These are phyloP conservation scores for Fraxinus cuspidata DNA, from an alignment of 257 asterid genomes.

Conservation along the genomic window DNA sequence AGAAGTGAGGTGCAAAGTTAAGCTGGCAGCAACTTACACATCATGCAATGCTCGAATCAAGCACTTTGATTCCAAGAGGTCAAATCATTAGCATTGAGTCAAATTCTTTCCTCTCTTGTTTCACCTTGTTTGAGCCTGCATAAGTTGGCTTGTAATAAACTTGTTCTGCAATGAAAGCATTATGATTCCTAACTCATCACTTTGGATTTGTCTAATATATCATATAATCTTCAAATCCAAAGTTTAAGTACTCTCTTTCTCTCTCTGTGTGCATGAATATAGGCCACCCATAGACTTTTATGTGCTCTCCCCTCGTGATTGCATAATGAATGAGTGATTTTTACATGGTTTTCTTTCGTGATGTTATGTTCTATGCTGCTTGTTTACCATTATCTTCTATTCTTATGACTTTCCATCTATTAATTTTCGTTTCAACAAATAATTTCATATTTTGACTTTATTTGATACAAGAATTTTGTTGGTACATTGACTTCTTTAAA, in stretches of 20 bases:
- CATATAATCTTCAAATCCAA: background rate
- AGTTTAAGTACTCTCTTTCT: background rate
- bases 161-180: background rate
- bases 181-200: background rate
- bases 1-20: background rate
- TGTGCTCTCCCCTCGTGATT: background rate
- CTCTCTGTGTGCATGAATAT: background rate
- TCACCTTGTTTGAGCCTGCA: background rate
- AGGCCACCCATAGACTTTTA: conserved; percentile 1
- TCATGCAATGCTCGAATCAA: background rate
- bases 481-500: background rate
- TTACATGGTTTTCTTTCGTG: background rate
- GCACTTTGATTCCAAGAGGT: background rate
- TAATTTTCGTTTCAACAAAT: background rate
- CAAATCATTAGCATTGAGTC: background rate
- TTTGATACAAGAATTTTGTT: background rate
- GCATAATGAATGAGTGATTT: conserved; percentile 1
- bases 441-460: background rate
- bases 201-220: background rate
- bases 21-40: background rate
- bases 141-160: background rate
- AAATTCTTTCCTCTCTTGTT: background rate
- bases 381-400: conserved; percentile 2
- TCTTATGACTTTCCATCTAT: conserved; percentile 9
- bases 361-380: conserved; percentile 8